Conservation (phyloP, 2,329 filamentous ascomycete species). For the Trichoderma pleuroti region DNA sequence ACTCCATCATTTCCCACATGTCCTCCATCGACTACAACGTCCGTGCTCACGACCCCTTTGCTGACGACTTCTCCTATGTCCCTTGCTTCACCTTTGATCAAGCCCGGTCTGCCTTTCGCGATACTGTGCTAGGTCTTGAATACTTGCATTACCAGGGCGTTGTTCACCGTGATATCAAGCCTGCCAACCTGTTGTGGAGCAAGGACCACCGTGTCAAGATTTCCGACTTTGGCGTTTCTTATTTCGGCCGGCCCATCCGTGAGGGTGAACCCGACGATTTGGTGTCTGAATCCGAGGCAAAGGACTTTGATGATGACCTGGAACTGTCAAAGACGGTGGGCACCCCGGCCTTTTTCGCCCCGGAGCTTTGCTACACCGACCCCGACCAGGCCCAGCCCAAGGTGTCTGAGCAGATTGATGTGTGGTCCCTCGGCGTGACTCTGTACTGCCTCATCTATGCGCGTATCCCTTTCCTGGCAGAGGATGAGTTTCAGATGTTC, state of each 20-base stretch:
- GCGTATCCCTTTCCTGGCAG: conserved; percentile 86
- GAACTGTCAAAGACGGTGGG: conserved; percentile 98
- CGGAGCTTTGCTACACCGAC: conserved; percentile 90
- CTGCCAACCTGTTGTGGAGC: conserved; percentile 87
- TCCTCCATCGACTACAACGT: conserved; percentile 60
- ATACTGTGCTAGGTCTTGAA: conserved; percentile 88
- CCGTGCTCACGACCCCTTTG: conserved; percentile 61
- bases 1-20: conserved; percentile 70
- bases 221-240: conserved; percentile 97
- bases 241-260: conserved; percentile 82
- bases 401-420: conserved; percentile 90
- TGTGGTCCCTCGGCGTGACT: conserved; percentile 95
- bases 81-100: conserved; percentile 86
- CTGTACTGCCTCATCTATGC: conserved; percentile 94
- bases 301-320: conserved; percentile 85
- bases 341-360: conserved; percentile 95
- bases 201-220: conserved; percentile 88
- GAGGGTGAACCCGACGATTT: conserved; percentile 76
- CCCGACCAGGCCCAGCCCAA: conserved; percentile 65
- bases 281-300: conserved; percentile 75
- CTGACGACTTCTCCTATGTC: conserved; percentile 88
- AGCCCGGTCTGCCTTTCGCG: conserved; percentile 80
- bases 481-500: conserved; percentile 91
- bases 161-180: conserved; percentile 81
- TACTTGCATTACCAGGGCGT: conserved; percentile 88